Evolutionary conservation across 139 green algal species (phyloP), one percentile per base, ranked within the genome.

Genomic region (Tetraselmis chui): DNA sequence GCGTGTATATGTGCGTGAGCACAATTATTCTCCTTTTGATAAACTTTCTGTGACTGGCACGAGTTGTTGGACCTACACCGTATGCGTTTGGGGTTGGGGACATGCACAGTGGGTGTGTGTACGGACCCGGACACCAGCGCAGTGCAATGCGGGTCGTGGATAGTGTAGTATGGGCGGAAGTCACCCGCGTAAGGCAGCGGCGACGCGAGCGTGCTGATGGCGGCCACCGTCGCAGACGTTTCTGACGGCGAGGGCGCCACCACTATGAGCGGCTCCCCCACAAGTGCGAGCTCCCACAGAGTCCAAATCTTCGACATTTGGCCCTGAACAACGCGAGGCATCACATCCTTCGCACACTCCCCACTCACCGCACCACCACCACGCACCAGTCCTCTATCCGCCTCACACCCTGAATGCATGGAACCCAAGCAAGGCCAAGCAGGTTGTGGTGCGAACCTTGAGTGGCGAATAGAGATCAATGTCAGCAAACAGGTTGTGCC

Each of bases 81-180:
- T n/a, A n/a, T n/a, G n/a, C n/a, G n/a, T n/a, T n/a, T n/a, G n/a
- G n/a, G n/a, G n/a, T n/a, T n/a, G n/a, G n/a, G n/a, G n/a, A n/a
- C n/a, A n/a, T n/a, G n/a, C n/a, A n/a, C n/a, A n/a, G n/a, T n/a
- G n/a, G n/a, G n/a, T n/a, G n/a, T n/a, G n/a, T n/a, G n/a, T n/a
- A 2, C 77, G 30, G 11, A n/a, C 30, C 85, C 87, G 1, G 84
- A 31, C 1, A 89, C 86, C 29, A 97, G 86, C 2, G 77, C 58
- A 22, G 80, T 79, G 78, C 95, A 98, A 28, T 88, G 82, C 0
- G 89, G 45, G 87, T 98, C 95, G 76, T 98, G 95, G 31, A 98
- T 98, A 67, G 93, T 98, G 85, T 95, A 96, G 87, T 96, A 98
- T 0, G 95, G 95, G 67, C 95, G 82, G 82, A 95, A 95, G 84